Evolutionary conservation across 495 filamentous ascomycete species (phyloP).

Genomic region (Xylona heveae): DNA sequence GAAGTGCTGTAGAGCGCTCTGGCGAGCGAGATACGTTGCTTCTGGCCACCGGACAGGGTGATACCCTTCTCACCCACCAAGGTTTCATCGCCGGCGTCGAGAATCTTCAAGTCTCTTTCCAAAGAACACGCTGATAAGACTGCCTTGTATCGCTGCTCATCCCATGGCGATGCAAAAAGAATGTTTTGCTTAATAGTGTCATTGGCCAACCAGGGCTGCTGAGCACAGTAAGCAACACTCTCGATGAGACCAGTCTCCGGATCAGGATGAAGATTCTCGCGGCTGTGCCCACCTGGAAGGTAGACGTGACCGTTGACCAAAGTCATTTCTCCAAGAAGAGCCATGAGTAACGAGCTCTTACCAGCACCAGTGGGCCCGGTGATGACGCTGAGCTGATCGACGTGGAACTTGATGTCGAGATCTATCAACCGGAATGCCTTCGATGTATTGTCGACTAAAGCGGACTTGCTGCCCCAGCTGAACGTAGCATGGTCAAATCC

Average conservation of each 20-base stretch:
- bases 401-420: constrained; percentile 51
- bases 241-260: constrained; percentile 75
- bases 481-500: constrained; percentile 72
- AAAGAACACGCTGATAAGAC: constrained; percentile 87
- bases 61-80: constrained; percentile 96
- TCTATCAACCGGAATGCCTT: constrained; percentile 67
- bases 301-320: constrained; percentile 58
- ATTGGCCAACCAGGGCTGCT: constrained; percentile 96
- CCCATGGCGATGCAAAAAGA: constrained; percentile 63
- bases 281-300: constrained; percentile 61
- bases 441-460: constrained; percentile 17
- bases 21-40: constrained; percentile 90
- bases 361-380: constrained; percentile 85
- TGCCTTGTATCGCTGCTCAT: constrained; percentile 66
- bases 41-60: constrained; percentile 89
- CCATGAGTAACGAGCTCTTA: constrained; percentile 92
- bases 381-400: constrained; percentile 73
- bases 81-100: constrained; percentile 84
- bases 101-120: constrained; percentile 76
- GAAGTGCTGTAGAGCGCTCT: constrained; percentile 86
- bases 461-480: constrained; percentile 53
- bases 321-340: constrained; percentile 91
- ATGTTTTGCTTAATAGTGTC: constrained; percentile 95
- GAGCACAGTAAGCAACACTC: constrained; percentile 88
- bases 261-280: constrained; percentile 64